Evolutionary conservation across 1,139 yeast genomes (phyloP), one percentile per base, ranked within the genome.

Genomic region (Magnusiomyces magnusii): DNA sequence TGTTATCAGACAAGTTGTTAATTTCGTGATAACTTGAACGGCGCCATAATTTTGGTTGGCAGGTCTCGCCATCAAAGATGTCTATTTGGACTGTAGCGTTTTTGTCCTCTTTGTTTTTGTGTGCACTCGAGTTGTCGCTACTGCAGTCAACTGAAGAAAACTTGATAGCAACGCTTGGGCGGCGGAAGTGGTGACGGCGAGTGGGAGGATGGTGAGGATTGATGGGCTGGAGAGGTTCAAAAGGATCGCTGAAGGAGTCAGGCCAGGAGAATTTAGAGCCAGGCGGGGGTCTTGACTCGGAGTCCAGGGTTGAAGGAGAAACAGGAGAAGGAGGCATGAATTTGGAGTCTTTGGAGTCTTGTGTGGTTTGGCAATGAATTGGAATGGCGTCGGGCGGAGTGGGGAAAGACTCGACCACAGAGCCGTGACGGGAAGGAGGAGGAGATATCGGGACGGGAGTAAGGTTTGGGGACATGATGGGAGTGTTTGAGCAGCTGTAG

Each of bases 151-250:
- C 61, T 13, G 64, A 64, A 31, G 64, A 61, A 61, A 68, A 68
- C 57, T 67, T 67, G 57, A 68, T 65, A 10, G 71, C 71, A 7
- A 68, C 69, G 9, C 68, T 62, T 23, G 65, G 62, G 5, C 66
- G 61, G 19, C 71, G 62, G 54, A 64, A 68, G 53, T 66, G 70
- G 59, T 67, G 69, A 25, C 64, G 64, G 47, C 39, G 34, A 31
- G 57, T 63, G 63, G 27, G 57, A 64, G 55, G 55, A 53, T n/a
- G 57, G 52, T 19, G 53, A 60, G 53, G 56, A 23, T 44, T 27
- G 7, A 44, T 3, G 49, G 49, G 49, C 17, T 44, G 27, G 5
- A 44, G 17, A 44, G 49, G 49, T 13, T 44, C 49, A 3, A 44
- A 9, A 19, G 49, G 27, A 27, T 44, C 49, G 25, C 27, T 10